phyloP scores from a whole-genome alignment of 2,329 filamentous ascomycete genomes.

The Botrytis medusae region DNA sequence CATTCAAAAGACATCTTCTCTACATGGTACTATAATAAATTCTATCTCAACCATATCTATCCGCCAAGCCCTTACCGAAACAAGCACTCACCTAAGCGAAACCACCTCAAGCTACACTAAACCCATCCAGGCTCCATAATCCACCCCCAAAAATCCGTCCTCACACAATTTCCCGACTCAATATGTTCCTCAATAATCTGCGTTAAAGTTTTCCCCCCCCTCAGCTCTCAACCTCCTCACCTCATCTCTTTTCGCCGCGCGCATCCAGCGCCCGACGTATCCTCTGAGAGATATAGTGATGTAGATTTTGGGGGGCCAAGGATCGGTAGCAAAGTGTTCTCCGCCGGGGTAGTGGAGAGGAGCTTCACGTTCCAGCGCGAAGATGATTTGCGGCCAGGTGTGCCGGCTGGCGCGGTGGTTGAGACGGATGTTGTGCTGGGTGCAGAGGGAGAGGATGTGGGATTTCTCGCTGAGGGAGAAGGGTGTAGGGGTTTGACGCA shows the following conservation, averaged over 20 bases:
- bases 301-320: not conserved
- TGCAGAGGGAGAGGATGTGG: not conserved
- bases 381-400: not conserved
- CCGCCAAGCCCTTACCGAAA: not conserved
- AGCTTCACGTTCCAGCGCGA: not conserved
- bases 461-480: not conserved
- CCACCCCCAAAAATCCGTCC: not conserved
- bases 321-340: not conserved
- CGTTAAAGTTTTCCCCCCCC: not conserved
- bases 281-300: no score
- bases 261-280: not conserved
- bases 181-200: not conserved
- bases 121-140: not conserved
- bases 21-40: not conserved
- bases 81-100: not conserved
- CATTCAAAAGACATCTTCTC: fast-evolving
- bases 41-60: not conserved
- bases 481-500: not conserved
- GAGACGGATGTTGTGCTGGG: not conserved
- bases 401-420: not conserved
- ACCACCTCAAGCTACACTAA: not conserved
- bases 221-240: fast-evolving
- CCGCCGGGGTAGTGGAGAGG: not conserved
- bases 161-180: not conserved
- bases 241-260: not conserved